Percentiles rank a stretch among this genome's conserved stretches.
These are phyloP conservation scores for Pythium utonaiense DNA, from an alignment of 352 stramenopile genomes.

Conservation along the genomic window DNA sequence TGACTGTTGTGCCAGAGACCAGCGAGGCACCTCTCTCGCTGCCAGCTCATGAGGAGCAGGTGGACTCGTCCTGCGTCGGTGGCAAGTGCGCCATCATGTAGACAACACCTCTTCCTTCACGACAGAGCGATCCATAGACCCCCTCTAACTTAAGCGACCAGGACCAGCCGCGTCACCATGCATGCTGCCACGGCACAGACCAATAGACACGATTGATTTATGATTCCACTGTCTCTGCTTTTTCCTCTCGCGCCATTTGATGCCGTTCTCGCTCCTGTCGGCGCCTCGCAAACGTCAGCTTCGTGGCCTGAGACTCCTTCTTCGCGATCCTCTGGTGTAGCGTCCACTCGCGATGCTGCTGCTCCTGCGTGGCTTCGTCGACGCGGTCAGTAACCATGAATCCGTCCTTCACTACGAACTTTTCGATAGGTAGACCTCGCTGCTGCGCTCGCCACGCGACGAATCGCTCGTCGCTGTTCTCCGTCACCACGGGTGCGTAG, in stretches of 20 bases:
- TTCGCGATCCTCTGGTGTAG: constrained; percentile 39
- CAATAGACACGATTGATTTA: not conserved
- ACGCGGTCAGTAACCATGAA: constrained; percentile 51
- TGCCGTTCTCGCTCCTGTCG: constrained; percentile 24
- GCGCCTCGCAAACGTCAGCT: constrained; percentile 27
- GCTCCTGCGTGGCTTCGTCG: constrained; percentile 21
- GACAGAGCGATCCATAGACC: too few species aligned
- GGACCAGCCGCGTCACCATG: not conserved
- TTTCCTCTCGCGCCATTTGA: constrained; percentile 8
- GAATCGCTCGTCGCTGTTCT: constrained; percentile 40
- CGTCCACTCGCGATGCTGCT: constrained; percentile 32
- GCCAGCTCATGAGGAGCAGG: constrained; percentile 21
- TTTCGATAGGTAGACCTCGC: constrained; percentile 43
- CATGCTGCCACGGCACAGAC: not conserved
- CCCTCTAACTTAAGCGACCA: not conserved
- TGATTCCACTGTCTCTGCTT: not conserved
- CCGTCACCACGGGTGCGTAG: constrained; percentile 52
- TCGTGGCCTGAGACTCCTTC: constrained; percentile 36
- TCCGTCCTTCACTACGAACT: constrained; percentile 40
- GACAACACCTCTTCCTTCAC: not conserved
- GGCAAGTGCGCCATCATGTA: constrained; percentile 59
- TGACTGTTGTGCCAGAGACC: not conserved
- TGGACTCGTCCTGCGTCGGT: constrained; percentile 42
- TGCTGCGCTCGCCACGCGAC: constrained; percentile 44
- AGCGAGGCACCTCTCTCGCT: constrained; percentile 1